These are phyloP conservation scores for Tuber calosporum DNA, from an alignment of 495 filamentous ascomycete genomes.

Conservation along the genomic window DNA sequence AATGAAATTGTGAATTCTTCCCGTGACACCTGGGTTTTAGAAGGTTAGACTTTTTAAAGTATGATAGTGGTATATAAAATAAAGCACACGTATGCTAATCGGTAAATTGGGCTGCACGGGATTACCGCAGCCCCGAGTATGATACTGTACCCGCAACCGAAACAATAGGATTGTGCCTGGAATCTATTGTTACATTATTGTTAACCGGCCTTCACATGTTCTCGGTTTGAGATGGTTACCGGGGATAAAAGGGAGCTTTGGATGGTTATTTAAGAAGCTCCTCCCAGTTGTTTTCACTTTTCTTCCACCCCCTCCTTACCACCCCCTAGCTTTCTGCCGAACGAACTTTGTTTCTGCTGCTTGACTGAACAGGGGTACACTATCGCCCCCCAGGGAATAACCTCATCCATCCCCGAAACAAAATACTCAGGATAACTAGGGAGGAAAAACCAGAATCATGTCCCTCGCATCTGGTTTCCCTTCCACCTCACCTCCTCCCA, in stretches of 20 bases:
- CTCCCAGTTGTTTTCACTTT: background rate
- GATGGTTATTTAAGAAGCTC: background rate
- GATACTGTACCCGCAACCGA: background rate
- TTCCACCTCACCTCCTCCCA: background rate
- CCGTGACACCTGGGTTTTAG: background rate
- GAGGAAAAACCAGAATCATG: slow-evolving; percentile 3
- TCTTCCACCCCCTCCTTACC: background rate
- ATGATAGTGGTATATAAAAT: too few species aligned
- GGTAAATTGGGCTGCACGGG: too few species aligned
- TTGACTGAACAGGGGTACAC: background rate
- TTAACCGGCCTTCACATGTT: background rate
- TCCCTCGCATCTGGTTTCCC: slow-evolving; percentile 19
- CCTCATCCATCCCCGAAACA: background rate
- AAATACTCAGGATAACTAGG: background rate
- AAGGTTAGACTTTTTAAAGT: background rate
- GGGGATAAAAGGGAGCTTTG: background rate
- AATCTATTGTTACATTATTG: background rate
- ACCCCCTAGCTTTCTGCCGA: background rate
- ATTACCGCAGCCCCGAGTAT: background rate
- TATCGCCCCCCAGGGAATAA: background rate
- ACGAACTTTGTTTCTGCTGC: background rate
- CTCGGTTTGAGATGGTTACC: background rate
- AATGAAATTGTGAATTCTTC: background rate
- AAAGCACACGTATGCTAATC: too few species aligned
- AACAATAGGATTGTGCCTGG: background rate